Conservation (phyloP, 2,329 filamentous ascomycete species). For the Neurospora sp. region DNA sequence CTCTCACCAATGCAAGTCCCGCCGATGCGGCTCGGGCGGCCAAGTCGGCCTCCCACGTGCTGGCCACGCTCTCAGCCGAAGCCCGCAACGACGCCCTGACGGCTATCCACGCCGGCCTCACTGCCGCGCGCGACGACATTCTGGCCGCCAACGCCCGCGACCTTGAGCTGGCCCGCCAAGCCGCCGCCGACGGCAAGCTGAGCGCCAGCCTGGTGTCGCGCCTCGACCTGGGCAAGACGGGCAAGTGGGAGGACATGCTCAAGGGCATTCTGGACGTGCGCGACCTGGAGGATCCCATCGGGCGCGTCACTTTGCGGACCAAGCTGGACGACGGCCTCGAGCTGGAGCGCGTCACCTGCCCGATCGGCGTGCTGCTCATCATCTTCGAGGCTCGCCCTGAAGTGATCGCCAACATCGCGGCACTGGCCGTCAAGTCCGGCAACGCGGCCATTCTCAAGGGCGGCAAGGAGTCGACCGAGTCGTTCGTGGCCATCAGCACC, state of each 20-base stretch:
- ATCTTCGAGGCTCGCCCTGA: conserved; percentile 97
- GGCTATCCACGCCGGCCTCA: conserved; percentile 69
- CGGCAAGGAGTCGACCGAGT: conserved; percentile 89
- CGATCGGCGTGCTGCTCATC: conserved; percentile 94
- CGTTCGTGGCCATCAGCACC: conserved; percentile 82
- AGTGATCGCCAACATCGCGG: conserved; percentile 96
- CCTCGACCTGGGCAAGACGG: conserved; percentile 73
- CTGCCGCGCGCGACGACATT: conserved; percentile 60
- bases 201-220: conserved; percentile 79
- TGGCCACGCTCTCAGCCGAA: conserved; percentile 66
- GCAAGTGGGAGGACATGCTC: conserved; percentile 97
- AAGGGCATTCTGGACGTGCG: conserved; percentile 87
- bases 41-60: conserved; percentile 68
- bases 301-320: conserved; percentile 73
- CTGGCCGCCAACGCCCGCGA: conserved; percentile 80
- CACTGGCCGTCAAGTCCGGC: conserved; percentile 90
- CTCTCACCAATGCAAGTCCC: conserved; percentile 76
- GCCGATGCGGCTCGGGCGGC: conserved; percentile 67
- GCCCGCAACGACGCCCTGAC: conserved; percentile 80
- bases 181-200: conserved; percentile 64
- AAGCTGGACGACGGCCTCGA: conserved; percentile 76
- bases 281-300: conserved; percentile 82
- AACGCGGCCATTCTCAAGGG: conserved; percentile 97
- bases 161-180: conserved; percentile 61
- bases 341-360: conserved; percentile 81